Percentiles rank a stretch among this genome's conserved stretches.
Conservation (phyloP, 768 basidiomycete species). For the Lentinula guzmanii region DNA sequence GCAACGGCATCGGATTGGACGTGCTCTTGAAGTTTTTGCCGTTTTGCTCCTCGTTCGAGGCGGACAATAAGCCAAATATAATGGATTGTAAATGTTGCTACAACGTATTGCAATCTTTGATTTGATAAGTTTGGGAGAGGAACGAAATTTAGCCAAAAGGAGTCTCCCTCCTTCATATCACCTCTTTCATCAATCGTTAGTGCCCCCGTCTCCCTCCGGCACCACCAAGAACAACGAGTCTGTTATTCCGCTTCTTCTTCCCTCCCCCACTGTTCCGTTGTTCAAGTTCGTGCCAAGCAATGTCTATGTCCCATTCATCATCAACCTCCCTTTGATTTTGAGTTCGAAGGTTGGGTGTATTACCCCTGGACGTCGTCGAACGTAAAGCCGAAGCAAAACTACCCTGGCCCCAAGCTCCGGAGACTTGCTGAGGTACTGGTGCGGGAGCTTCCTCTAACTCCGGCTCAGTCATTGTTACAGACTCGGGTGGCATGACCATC, state of each 20-base stretch:
- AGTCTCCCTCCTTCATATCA: not conserved
- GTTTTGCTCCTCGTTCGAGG: not conserved
- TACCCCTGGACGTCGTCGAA: conserved; percentile 17
- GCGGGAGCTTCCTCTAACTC: conserved; percentile 19
- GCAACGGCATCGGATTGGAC: not conserved
- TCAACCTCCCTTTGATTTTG: conserved; percentile 28
- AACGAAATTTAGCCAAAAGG: not conserved
- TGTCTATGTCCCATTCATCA: conserved; percentile 76
- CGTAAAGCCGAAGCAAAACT: conserved; percentile 75
- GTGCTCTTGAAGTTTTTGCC: not conserved
- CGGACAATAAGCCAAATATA: not conserved
- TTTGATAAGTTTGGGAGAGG: not conserved
- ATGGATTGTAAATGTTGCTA: not conserved
- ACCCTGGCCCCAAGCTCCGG: conserved; percentile 72
- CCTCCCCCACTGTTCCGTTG: conserved; percentile 36
- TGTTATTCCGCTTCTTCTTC: conserved; percentile 56
- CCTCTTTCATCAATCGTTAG: not conserved
- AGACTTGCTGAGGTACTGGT: conserved; percentile 10
- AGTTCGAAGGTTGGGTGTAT: conserved; percentile 11
- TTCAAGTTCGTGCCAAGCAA: conserved; percentile 79
- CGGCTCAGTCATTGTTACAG: conserved; percentile 4
- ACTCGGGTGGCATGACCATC: not conserved
- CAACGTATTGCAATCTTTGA: conserved; percentile 1
- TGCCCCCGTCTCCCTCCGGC: conserved; percentile 44
- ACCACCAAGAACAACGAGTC: conserved; percentile 68